Evolutionary conservation across 805 yeast genomes (phyloP), one percentile per base, ranked within the genome.

Genomic region (Starmerella stigmatis): DNA sequence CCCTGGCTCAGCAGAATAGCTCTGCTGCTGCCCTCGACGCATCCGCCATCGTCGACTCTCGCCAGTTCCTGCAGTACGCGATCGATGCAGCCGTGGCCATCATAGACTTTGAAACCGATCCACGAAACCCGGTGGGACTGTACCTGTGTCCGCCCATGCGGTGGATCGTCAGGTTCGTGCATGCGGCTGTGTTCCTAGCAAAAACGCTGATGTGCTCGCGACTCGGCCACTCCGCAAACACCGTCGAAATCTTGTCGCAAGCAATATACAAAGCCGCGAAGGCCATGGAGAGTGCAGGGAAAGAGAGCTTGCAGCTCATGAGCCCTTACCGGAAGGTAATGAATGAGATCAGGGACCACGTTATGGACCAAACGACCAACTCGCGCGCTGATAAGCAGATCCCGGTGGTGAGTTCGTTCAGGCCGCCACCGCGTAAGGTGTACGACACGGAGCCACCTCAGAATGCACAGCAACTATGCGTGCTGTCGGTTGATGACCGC

Each of bases 121-220:
- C 28, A 45, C 64, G 92, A 31, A 77, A 86, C 5, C 84, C 80
- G 55, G 54, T 50, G 12, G 64, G 81, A 68, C 64, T 86, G 44
- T 69, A 77, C 46, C 81, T 72, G 58, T 85, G 86, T 79, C 96
- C 97, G 25, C 49, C 51, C 1, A 86, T 86, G n/a, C 68, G 95
- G 51, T 86, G 96, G 94, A 78, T 82, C 6, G 81, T 84, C 0
- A 70, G 94, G 43, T 77, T 86, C 22, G 86, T 88, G 17, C 76
- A 89, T 55, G 84, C 96, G 0, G 86, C 86, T 11, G 92, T 95
- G 2, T 88, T 86, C 60, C 73, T 89, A 43, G 92, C 89, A 12
- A 89, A 88, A 63, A 83, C 94, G 57, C 78, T 84, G 23, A 49
- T 62, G 30, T 48, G 62, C 29, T 53, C 46, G 8, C 25, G 42